Percentiles rank a stretch among this genome's conserved stretches.
phyloP scores from a whole-genome alignment of 306 rosid species.

The Cucumis cinereus region DNA sequence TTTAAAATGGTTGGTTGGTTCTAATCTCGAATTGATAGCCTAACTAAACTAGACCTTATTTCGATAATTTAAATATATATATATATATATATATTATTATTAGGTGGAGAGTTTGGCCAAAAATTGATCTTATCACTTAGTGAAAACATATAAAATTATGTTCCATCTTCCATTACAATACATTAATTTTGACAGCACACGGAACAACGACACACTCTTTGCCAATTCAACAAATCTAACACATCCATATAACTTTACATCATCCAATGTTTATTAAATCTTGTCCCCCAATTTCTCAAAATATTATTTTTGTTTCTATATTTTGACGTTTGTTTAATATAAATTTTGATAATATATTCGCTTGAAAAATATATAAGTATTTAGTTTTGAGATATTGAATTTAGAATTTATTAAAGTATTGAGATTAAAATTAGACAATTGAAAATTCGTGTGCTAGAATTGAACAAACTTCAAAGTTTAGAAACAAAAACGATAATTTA shows the following conservation, averaged over 20 bases:
- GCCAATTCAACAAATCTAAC: neutral
- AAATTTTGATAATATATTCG: no score
- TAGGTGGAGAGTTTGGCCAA: neutral
- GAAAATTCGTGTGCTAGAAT: no score
- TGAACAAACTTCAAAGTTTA: no score
- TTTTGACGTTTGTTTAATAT: no score
- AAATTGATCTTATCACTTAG: neutral
- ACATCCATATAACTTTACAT: neutral
- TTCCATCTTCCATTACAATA: neutral
- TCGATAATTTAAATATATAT: neutral
- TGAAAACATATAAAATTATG: no score
- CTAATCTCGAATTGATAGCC: neutral
- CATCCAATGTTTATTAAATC: neutral
- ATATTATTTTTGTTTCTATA: no score
- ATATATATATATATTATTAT: no score
- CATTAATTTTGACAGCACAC: neutral
- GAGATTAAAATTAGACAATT: no score
- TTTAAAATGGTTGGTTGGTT: neutral
- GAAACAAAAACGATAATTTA: no score
- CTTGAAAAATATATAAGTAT: no score
- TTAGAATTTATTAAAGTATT: no score
- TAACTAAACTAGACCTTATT: neutral
- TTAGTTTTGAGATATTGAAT: no score
- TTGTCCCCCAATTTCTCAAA: neutral
- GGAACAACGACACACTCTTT: neutral